Evolutionary conservation across 306 rosid species (phyloP).

Genomic region (Trifolium subterraneum): DNA sequence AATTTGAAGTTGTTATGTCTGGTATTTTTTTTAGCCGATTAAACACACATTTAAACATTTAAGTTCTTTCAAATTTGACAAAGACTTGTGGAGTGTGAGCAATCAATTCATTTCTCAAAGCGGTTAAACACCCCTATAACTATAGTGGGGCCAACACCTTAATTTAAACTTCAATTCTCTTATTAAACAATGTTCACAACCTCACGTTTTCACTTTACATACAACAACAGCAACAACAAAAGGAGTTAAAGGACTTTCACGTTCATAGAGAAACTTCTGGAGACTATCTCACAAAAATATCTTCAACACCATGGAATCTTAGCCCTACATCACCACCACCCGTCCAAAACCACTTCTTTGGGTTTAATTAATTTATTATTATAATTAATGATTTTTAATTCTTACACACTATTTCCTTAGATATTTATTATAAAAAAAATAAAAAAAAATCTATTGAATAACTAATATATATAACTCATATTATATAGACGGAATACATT

Average conservation of each 20-base stretch:
- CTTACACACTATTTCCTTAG: too few relatives aligned
- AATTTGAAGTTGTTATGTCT: too few relatives aligned
- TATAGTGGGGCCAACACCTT: slow-evolving; percentile 14
- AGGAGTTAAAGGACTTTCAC: slow-evolving; percentile 39
- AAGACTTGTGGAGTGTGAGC: slow-evolving; percentile 26
- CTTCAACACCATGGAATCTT: slow-evolving; percentile 58
- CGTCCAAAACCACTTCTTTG: slow-evolving; percentile 14
- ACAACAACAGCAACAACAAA: not conserved
- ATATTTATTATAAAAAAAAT: too few relatives aligned
- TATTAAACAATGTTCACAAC: slow-evolving; percentile 26
- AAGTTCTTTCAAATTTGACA: too few relatives aligned
- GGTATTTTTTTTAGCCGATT: too few relatives aligned
- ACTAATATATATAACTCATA: too few relatives aligned
- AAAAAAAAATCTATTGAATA: too few relatives aligned
- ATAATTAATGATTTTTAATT: too few relatives aligned
- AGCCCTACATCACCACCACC: slow-evolving; percentile 53
- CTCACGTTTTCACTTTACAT: not conserved
- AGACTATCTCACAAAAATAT: slow-evolving; percentile 69
- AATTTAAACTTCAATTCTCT: slow-evolving; percentile 14
- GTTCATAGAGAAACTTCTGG: slow-evolving; percentile 84
- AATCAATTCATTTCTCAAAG: slow-evolving; percentile 41
- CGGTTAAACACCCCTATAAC: slow-evolving; percentile 35
- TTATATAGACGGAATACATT: too few relatives aligned
- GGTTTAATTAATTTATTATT: slow-evolving; percentile 14
- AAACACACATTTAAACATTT: too few relatives aligned